phyloP scores from a whole-genome alignment of 176 grass and related monocot genomes.

The Carex parvula region DNA sequence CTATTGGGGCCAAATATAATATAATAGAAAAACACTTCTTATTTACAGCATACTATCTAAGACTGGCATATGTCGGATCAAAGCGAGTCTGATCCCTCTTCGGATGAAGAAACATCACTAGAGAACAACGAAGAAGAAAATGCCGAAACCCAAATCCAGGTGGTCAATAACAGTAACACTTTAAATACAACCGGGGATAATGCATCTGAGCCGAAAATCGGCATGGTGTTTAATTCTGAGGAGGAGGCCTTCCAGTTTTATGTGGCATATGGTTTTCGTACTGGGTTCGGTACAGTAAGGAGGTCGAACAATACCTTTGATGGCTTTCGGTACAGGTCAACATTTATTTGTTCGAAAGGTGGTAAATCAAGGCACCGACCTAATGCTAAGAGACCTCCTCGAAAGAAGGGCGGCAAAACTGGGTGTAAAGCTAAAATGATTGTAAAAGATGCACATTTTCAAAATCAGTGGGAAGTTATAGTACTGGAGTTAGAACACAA shows the following conservation, averaged over 20 bases:
- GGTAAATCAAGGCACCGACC: constrained; percentile 65
- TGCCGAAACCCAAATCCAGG: constrained; percentile 37
- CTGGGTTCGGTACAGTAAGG: constrained; percentile 70
- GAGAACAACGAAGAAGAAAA: constrained; percentile 41
- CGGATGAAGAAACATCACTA: constrained; percentile 51
- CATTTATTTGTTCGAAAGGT: constrained; percentile 79
- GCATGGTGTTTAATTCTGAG: constrained; percentile 70
- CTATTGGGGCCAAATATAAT: not conserved
- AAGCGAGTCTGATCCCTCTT: constrained; percentile 28
- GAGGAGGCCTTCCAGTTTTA: constrained; percentile 89
- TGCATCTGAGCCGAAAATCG: constrained; percentile 47
- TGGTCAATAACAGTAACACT: not conserved
- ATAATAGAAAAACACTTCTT: not conserved
- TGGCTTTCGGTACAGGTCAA: constrained; percentile 72
- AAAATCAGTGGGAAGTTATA: constrained; percentile 77
- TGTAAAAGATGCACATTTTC: constrained; percentile 80
- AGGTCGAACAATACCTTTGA: constrained; percentile 81
- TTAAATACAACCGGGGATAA: constrained; percentile 42
- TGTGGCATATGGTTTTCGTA: constrained; percentile 60
- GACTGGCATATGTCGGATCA: constrained; percentile 16
- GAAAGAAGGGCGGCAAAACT: constrained; percentile 58
- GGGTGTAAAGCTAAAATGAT: constrained; percentile 91
- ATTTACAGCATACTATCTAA: not conserved
- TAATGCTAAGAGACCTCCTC: constrained; percentile 49
- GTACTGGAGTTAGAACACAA: constrained; percentile 79